Conservation (phyloP, 208 protist genomes). For the Trypanosoma vivax region DNA sequence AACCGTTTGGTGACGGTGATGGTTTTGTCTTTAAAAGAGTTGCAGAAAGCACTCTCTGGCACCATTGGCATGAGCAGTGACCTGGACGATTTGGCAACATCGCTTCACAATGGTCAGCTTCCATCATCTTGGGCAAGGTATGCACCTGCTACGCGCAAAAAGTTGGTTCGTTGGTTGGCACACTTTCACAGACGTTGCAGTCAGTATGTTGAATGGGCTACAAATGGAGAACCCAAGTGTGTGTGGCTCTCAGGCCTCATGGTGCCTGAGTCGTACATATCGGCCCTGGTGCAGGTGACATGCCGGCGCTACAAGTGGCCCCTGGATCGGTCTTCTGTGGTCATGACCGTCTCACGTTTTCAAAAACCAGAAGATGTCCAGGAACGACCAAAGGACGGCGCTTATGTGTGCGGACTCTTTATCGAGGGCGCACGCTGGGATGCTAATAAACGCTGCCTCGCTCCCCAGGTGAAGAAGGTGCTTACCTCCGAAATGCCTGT, state of each 20-base stretch:
- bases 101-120: constrained; percentile 93
- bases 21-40: constrained; percentile 86
- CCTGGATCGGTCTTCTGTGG: constrained; percentile 95
- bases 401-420: constrained; percentile 95
- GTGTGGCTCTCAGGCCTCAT: constrained; percentile 99
- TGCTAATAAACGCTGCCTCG: constrained; percentile 62
- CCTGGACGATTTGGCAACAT: constrained; percentile 91
- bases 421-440: constrained; percentile 98
- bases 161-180: constrained; percentile 93
- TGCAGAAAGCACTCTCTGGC: constrained; percentile 94
- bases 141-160: constrained; percentile 94
- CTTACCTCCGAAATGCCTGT: constrained; percentile 96
- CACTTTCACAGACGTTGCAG: constrained; percentile 91
- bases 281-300: constrained; percentile 97
- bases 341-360: constrained; percentile 91
- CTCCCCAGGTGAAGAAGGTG: constrained; percentile 92
- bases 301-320: constrained; percentile 97
- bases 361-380: constrained; percentile 62
- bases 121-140: constrained; percentile 90
- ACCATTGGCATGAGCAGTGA: constrained; percentile 97
- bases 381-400: constrained; percentile 87
- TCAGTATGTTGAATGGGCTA: constrained; percentile 95
- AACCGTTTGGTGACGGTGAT: constrained; percentile 93
- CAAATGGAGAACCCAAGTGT: constrained; percentile 93
- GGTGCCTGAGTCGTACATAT: constrained; percentile 97